These are phyloP conservation scores for Colletotrichum orbiculare DNA, from an alignment of 2,329 filamentous ascomycete species.

Conservation along the genomic window DNA sequence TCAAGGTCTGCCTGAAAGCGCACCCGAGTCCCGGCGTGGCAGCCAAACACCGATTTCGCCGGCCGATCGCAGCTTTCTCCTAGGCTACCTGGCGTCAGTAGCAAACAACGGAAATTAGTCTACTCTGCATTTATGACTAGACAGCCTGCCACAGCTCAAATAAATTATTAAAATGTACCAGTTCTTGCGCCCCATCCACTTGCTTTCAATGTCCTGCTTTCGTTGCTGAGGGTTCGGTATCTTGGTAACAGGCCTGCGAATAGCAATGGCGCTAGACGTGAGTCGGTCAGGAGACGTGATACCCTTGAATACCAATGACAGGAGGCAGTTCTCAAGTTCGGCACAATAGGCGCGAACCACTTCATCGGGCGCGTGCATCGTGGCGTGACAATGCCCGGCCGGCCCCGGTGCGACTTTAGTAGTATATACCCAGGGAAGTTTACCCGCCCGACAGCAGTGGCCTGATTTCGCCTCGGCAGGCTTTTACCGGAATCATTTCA, in stretches of 20 bases:
- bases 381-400: constrained; percentile 10
- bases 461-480: no score
- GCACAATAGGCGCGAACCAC: no score
- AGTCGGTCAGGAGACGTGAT: constrained; percentile 28
- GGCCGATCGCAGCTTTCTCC: constrained; percentile 79
- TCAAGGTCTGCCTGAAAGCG: constrained; percentile 42
- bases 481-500: no score
- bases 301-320: constrained; percentile 27
- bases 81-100: constrained; percentile 76
- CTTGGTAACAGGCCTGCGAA: constrained; percentile 11
- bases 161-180: neutral
- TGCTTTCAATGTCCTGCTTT: constrained; percentile 11
- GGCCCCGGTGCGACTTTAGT: neutral
- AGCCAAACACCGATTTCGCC: constrained; percentile 71
- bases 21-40: constrained; percentile 52
- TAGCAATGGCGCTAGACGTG: constrained; percentile 22
- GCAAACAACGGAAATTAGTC: constrained; percentile 48
- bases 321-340: constrained; percentile 4
- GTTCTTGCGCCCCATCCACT: neutral
- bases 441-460: no score
- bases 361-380: neutral
- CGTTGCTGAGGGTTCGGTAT: constrained; percentile 24
- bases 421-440: no score
- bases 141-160: neutral
- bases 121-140: neutral